phyloP scores from a whole-genome alignment of 129 eudicot genomes.

The Escallonia rubra region DNA sequence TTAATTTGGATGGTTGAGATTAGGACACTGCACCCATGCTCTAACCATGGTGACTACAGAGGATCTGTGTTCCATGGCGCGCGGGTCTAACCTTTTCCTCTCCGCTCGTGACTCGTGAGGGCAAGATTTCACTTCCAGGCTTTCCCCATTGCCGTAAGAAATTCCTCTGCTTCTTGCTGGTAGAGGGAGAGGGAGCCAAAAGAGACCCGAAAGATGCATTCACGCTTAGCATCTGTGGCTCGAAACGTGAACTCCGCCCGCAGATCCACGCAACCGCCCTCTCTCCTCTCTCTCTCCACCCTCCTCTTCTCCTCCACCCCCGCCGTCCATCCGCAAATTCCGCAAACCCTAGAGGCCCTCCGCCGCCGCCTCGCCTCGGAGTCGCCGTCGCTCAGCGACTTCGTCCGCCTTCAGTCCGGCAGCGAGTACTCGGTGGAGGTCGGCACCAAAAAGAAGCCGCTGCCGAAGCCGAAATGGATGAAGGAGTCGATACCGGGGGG shows the following conservation, averaged over 20 bases:
- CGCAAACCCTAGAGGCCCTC: constrained; percentile 63
- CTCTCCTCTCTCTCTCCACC: constrained; percentile 23
- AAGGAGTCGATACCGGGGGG: constrained; percentile 88
- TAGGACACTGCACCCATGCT: too few species aligned
- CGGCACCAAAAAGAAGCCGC: constrained; percentile 88
- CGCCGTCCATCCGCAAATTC: constrained; percentile 23
- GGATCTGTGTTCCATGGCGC: too few species aligned
- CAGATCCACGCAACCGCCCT: constrained; percentile 2
- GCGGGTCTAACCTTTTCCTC: too few species aligned
- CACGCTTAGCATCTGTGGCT: constrained; percentile 30
- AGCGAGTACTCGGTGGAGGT: constrained; percentile 81
- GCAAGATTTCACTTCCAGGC: constrained; percentile 2
- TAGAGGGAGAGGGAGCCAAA: background rate
- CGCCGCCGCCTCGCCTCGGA: constrained; percentile 83
- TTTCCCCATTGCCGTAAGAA: background rate
- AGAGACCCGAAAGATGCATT: constrained; percentile 24
- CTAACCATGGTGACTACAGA: too few species aligned
- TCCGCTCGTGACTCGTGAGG: constrained; percentile 2
- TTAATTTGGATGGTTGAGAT: too few species aligned
- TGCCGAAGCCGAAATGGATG: constrained; percentile 98
- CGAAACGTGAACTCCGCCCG: constrained; percentile 31
- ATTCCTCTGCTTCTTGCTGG: too few species aligned
- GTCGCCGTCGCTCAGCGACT: constrained; percentile 54
- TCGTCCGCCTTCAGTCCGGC: constrained; percentile 38
- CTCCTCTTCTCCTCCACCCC: constrained; percentile 30